phyloP scores from a whole-genome alignment of 176 grass and related monocot genomes.

The Alopecurus myosuroides region DNA sequence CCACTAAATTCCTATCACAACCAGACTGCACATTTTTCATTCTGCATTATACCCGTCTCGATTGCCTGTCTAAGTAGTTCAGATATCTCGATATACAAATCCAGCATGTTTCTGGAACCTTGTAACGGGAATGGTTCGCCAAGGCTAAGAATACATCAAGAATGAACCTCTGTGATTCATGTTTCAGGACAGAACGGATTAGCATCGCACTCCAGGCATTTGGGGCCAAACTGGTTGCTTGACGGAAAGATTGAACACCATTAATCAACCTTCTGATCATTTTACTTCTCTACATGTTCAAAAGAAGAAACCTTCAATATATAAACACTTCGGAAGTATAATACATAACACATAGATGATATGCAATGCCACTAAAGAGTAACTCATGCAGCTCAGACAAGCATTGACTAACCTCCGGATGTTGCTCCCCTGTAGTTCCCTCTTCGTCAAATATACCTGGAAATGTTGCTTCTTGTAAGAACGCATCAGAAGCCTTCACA shows the following conservation, averaged over 20 bases:
- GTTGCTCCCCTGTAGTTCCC: constrained; percentile 22
- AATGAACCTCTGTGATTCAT: constrained; percentile 63
- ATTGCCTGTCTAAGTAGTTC: constrained; percentile 59
- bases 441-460: constrained; percentile 57
- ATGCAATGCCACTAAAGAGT: background rate
- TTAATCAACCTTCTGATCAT: constrained; percentile 61
- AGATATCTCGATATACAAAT: constrained; percentile 76
- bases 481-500: constrained; percentile 63
- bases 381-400: background rate
- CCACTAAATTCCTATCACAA: constrained; percentile 6
- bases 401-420: constrained; percentile 57
- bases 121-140: constrained; percentile 49
- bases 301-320: constrained; percentile 14
- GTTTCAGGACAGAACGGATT: constrained; percentile 53
- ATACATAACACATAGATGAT: background rate
- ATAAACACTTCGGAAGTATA: background rate
- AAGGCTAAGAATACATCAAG: constrained; percentile 57
- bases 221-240: constrained; percentile 65
- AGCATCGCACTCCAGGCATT: constrained; percentile 80
- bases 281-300: constrained; percentile 55
- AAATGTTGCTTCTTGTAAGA: constrained; percentile 71
- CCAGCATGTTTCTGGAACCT: constrained; percentile 80
- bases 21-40: constrained; percentile 4
- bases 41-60: constrained; percentile 6
- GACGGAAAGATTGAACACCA: constrained; percentile 54